Evolutionary conservation across 2,329 filamentous ascomycete species (phyloP), one percentile per base, ranked within the genome.

Genomic region (Cladorrhinum sp.): DNA sequence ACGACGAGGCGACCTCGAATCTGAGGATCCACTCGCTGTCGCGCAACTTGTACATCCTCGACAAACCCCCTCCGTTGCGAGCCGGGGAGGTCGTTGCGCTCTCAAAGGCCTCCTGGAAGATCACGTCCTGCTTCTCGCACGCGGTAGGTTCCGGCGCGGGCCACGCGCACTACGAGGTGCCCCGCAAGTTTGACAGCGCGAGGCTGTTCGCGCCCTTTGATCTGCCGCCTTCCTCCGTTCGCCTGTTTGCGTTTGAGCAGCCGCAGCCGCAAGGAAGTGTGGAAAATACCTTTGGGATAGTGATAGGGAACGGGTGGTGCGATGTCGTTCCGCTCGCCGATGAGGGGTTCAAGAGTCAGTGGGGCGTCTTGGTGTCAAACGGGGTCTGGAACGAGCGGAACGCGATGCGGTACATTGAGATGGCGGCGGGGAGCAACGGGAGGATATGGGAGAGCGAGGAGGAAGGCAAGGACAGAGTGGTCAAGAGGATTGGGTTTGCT

Each of bases 1-100:
- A 64, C 36, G 12, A 45, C 32, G 4, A 50, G 7, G 13, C 41
- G 13, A 24, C 22, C 13, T 38, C 27, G 50, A 65, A 65, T 53
- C 61, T 60, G 52, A 61, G 64, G 12, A 56, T 50, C 8, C 45
- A 13, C 50, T 62, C 59, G 29, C 57, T 65, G 13, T 60, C 60
- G 13, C 60, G 60, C 23, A 62, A 63, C 52, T 55, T 65, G 6
- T 65, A 65, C 52, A 58, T 65, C 8, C 53, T 65, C 32, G 64
- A 65, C 20, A 60, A 57, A 23, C 62, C 61, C 3, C 50, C 36
- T 4, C 20, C 57, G 7, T 49, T 41, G 24, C 57, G 50, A 1
- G 25, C 48, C 20, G 62, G 57, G 16, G 54, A 58, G 12, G 50
- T 32, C 12, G 24, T 49, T 16, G 13, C 22, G 5, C 32, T 16